phyloP scores from a whole-genome alignment of 1,139 yeast species.

The Hansenula sp. region DNA sequence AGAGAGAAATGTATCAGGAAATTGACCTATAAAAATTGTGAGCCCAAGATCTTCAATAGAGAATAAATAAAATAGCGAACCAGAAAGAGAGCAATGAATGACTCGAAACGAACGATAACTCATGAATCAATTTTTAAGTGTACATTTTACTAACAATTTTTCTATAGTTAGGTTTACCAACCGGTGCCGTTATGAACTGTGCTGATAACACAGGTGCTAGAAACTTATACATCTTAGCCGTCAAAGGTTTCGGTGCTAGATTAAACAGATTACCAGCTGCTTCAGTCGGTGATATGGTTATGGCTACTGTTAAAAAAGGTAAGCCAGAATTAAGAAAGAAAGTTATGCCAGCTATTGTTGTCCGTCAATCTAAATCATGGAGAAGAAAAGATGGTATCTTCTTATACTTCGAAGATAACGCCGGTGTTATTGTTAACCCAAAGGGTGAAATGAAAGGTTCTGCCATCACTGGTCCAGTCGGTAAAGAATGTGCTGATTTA shows the following conservation, averaged over 20 bases:
- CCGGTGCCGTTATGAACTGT: conserved; percentile 99
- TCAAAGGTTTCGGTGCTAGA: conserved; percentile 99
- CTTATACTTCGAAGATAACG: conserved; percentile 99
- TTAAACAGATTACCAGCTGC: conserved; percentile 99
- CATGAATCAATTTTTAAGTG: not conserved
- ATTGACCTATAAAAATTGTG: no score
- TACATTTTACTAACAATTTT: conserved; percentile 28
- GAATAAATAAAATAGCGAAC: no score
- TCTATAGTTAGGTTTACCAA: conserved; percentile 92
- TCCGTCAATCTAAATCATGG: conserved; percentile 99
- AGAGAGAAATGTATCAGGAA: no score
- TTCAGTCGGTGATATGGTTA: conserved; percentile 99
- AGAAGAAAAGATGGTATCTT: conserved; percentile 99
- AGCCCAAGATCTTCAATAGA: no score
- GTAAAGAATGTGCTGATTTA: conserved; percentile 99
- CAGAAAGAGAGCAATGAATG: no score
- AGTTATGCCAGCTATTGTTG: conserved; percentile 99
- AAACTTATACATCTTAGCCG: conserved; percentile 98
- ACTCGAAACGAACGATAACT: no score
- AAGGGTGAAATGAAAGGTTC: conserved; percentile 99
- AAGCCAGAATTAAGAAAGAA: conserved; percentile 99
- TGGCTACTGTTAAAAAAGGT: conserved; percentile 99
- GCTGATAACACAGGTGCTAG: conserved; percentile 99
- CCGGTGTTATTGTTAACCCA: conserved; percentile 99
- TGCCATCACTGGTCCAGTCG: conserved; percentile 99